A percentile compares a stretch with the other conserved stretches of the same genome.
phyloP scores from a whole-genome alignment of 2,329 filamentous ascomycete species.

The Xylaria sp. region DNA sequence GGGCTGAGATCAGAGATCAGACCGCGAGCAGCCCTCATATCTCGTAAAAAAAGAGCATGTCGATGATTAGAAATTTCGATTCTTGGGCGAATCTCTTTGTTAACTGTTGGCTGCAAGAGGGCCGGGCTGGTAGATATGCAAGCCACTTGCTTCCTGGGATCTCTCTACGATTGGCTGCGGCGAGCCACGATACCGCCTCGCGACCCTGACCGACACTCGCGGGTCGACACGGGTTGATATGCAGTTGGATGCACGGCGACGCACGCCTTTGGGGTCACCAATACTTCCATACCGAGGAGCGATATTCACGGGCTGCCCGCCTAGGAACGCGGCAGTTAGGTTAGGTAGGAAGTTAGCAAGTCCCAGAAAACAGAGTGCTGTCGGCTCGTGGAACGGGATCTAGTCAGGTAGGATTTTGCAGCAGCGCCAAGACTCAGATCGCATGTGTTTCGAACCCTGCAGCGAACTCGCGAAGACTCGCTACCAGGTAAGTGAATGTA shows the following conservation, averaged over 20 bases:
- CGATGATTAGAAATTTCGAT: too few species aligned
- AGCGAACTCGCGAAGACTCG: background rate
- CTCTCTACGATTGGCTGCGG: slow-evolving; percentile 10
- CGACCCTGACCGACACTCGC: slow-evolving; percentile 24
- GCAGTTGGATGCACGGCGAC: slow-evolving; percentile 18
- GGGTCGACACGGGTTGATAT: slow-evolving; percentile 9
- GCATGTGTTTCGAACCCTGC: background rate
- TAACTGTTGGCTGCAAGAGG: background rate
- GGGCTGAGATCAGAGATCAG: background rate
- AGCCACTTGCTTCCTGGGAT: slow-evolving; percentile 12
- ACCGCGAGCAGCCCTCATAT: background rate
- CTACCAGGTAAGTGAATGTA: background rate
- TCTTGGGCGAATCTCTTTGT: background rate
- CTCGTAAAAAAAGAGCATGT: background rate
- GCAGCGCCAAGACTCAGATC: background rate
- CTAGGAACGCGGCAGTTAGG: too few species aligned
- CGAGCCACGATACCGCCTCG: background rate
- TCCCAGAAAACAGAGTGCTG: background rate
- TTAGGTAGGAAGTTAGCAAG: too few species aligned
- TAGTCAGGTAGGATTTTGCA: background rate
- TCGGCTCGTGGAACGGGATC: background rate
- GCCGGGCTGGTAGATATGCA: slow-evolving; percentile 18
- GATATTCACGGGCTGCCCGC: too few species aligned
- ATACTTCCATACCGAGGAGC: slow-evolving; percentile 6
- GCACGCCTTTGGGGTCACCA: too few species aligned